Evolutionary conservation across 2,329 filamentous ascomycete species (phyloP), one percentile per base, ranked within the genome.

Genomic region (Penicillium oxalicum): DNA sequence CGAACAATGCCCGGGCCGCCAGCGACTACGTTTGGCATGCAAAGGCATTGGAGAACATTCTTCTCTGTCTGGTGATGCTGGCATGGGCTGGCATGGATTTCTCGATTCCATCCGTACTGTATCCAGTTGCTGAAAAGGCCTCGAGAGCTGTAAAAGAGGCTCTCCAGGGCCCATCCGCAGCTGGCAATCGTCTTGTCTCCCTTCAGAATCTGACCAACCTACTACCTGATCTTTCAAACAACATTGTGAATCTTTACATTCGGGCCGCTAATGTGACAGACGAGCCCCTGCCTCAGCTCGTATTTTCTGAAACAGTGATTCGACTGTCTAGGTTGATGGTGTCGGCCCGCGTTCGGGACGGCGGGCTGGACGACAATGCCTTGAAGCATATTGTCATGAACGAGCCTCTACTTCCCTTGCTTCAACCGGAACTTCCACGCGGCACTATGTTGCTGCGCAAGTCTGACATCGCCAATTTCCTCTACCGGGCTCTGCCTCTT

Each of bases 1-100:
- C 87, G 2, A 80, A 80, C 8, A 82, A 85, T 58, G 86, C 89
- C 12, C 86, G 88, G 59, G 83, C 82, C 34, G 80, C 87, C 50
- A 91, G 89, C 60, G 93, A 98, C 69, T 88, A 95, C 68, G 68
- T 97, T n/a, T 98, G 93, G 91, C 89, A 96, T 70, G 93, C 88
- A 13, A 97, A 97, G 70, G 91, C 89, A 1, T 76, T 98, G 18
- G 94, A 98, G 65, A 83, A 91, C 27, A 88, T 95, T 51, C 74
- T 93, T 40, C 77, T 95, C 26, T 89, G 86, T 62, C 77, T 97
- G 57, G 64, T 97, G 36, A 80, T 97, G 60, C 82, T 95, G 53
- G 87, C 84, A 28, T 95, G 90, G 87, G 81, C 85, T 33, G 86
- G 84, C 4, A 76, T 91, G 60, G 87, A 93, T 62, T 97, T 97